Base-by-base conservation (phyloP, 2,329 filamentous ascomycete genomes). In the Rutstroemia sp. region DNA sequence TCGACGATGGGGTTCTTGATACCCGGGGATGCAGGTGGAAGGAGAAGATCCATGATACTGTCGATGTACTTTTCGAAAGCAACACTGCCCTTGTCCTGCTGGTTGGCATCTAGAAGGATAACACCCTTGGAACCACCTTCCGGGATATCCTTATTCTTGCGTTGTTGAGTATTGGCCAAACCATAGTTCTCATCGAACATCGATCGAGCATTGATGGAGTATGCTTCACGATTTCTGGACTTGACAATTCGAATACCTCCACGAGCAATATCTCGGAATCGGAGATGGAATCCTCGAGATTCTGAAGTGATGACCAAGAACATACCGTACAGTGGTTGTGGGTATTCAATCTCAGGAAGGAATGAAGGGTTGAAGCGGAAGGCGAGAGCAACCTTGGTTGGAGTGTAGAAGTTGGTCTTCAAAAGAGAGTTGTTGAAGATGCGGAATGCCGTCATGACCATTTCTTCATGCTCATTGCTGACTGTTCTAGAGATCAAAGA, bases 61-160 rank as follows among this genome's bases (percentile, higher is more conserved):
- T 99, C 94, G 68, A 99, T 99, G 75, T 99, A 99, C 79, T 99
- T 99, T 77, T 99, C 92, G 66, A 99, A 99, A 2, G 94, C 92
- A 61, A 95, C 91, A 49, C 81, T 82, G 18, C 87, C 87, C 75
- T 92, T 95, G 73, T 96, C 90, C 74, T 99, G 94, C 74, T 96
- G 91, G 71, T 92, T 87, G 61, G 90, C 84, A 72, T 99, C 92
- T 42, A 99, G 83, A 48, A 99, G 81, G 59, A 99, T 92, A 57
- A 99, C 94, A 75, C 94, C 94, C 78, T 99, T 99, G 67, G 92
- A 95, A 55, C 94, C 94, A 62, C 94, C 94, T 76, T 99, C 94
- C 2, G 94, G 94, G 52, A 99, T 99, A 68, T 99, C 94, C 79
- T 99, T 99, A 81, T 99, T 99, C 82, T 99, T 99, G 70, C 94